Conservation (phyloP, 345 rosid species). For the Mangifera indica region DNA sequence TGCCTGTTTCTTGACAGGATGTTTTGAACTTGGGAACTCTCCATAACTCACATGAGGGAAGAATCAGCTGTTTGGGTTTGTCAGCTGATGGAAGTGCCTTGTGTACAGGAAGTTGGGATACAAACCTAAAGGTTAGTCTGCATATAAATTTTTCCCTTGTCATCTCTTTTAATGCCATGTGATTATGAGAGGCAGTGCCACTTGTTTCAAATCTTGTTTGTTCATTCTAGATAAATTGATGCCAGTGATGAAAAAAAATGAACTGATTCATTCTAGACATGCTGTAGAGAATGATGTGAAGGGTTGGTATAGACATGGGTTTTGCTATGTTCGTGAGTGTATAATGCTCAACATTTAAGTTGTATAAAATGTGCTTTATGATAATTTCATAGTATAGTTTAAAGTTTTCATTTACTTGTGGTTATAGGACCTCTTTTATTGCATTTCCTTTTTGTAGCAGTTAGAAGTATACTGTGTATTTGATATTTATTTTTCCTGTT, state of each 20-base stretch:
- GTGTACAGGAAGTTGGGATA: conserved; percentile 98
- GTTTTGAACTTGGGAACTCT: conserved; percentile 73
- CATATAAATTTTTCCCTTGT: background rate
- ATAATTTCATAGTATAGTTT: background rate
- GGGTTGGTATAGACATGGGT: background rate
- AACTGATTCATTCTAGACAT: background rate
- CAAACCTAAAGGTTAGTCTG: conserved; percentile 83
- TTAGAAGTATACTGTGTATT: background rate
- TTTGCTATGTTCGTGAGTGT: background rate
- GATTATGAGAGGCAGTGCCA: background rate
- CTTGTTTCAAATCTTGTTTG: background rate
- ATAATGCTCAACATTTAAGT: background rate
- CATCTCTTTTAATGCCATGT: conserved; percentile 9
- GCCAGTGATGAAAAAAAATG: background rate
- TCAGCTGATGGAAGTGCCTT: conserved; percentile 98
- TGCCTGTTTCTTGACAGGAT: conserved; percentile 45
- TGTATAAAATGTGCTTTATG: background rate
- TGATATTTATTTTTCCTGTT: background rate
- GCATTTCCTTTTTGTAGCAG: background rate
- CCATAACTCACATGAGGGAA: conserved; percentile 69
- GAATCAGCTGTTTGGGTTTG: conserved; percentile 88
- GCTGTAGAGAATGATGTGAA: background rate
- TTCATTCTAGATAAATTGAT: background rate
- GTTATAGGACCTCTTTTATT: background rate
- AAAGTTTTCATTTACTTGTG: background rate